Conservation (phyloP, 2,329 filamentous ascomycete species). For the Emericellopsis atlantica region DNA sequence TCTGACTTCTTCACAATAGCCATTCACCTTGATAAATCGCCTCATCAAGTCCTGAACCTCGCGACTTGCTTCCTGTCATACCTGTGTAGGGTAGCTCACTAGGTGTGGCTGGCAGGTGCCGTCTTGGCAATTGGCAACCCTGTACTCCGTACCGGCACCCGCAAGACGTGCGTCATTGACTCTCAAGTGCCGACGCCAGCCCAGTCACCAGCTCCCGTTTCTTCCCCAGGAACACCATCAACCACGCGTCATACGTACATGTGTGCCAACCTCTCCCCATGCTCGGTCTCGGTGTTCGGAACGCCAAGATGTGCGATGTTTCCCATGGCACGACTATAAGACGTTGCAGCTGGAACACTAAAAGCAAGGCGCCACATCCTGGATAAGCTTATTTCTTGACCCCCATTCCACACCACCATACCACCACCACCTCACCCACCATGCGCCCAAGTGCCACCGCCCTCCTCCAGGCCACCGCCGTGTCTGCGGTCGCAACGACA, state of each 20-base stretch:
- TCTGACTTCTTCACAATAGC: too few relatives aligned
- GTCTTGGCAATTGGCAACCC: too few relatives aligned
- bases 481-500: slow-evolving; percentile 5
- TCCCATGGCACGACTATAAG: not conserved
- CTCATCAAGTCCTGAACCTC: too few relatives aligned
- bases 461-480: slow-evolving; percentile 3
- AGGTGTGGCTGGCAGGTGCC: too few relatives aligned
- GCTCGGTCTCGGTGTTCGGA: not conserved
- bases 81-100: too few relatives aligned
- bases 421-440: not conserved
- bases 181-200: not conserved
- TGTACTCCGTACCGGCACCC: too few relatives aligned
- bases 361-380: not conserved
- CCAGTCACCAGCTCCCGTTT: too few relatives aligned
- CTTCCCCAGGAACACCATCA: not conserved
- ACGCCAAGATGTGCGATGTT: not conserved
- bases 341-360: not conserved
- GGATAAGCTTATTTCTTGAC: not conserved
- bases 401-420: not conserved
- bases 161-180: not conserved
- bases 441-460: slow-evolving; percentile 6
- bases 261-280: not conserved
- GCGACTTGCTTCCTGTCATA: too few relatives aligned
- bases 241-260: not conserved
- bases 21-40: too few relatives aligned